Base-by-base conservation (phyloP, 2,329 filamentous ascomycete species). In the Colletotrichum camelliae region DNA sequence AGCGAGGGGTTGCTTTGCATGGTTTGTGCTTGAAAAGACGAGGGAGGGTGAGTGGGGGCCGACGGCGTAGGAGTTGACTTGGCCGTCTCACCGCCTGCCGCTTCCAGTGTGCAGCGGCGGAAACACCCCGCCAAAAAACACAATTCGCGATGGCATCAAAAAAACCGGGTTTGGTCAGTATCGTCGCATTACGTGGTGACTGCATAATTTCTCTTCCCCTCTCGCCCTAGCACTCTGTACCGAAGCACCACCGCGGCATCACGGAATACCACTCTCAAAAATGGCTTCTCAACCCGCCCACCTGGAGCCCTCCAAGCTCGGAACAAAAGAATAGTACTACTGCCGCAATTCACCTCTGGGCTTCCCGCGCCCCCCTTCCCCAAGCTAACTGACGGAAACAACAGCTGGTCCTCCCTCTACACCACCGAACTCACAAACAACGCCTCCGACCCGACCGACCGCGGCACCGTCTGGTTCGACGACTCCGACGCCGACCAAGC, bases 381-480 rank as follows among this genome's bases (percentile, higher is more conserved):
- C 9, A 69, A 75, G 48, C 72, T 21, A 70, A 24, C 61, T 55
- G 31, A 55, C 29, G 65, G 70, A 13, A 27, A 52, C 70, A 35
- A 39, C 76, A 96, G 94, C 86, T 96, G 94, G 94, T 93, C 96
- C 84, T 86, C 86, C 24, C 91, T 95, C 77, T 97, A 97, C 87
- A 87, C 89, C 1, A 89, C 87, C 79, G 94, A 97, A 84, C 88
- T 95, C 69, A 83, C 87, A 76, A 96, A 97, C 86, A 91, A 96
- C 84, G 86, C 91, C 70, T 84, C 90, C 77, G 92, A 97, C 85
- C 92, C 94, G 12, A 85, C 90, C 72, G 95, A 98, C 87, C 94
- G 94, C 75, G 96, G 96, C 79, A 98, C 96, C 35, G 93, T 97
- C 80, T 99, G 97, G 97, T 99, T 99, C 89, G 94, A 96, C 83